Conservation (phyloP, 352 stramenopile genomes). For the Blastocystis sp. region DNA sequence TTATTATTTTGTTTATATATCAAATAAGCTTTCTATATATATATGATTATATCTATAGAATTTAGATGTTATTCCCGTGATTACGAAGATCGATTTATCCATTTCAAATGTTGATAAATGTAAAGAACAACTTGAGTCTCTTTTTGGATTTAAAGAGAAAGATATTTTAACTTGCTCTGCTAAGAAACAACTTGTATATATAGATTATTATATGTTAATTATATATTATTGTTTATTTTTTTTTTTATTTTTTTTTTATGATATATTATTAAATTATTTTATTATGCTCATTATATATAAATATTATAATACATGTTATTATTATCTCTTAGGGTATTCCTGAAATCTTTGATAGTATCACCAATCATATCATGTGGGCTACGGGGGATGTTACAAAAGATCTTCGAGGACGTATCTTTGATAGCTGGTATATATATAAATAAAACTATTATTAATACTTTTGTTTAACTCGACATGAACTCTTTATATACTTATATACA, state of each 20-base stretch:
- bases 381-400: background rate
- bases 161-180: conserved; percentile 29
- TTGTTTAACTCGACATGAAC: no score
- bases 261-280: conserved; percentile 45
- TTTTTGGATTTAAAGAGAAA: conserved; percentile 2
- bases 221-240: no score
- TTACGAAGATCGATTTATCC: conserved; percentile 93
- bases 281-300: no score
- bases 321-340: conserved; percentile 25
- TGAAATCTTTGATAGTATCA: conserved; percentile 35
- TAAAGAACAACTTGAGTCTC: conserved; percentile 39
- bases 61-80: conserved; percentile 74
- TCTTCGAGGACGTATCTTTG: conserved; percentile 31
- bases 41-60: conserved; percentile 43
- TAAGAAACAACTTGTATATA: conserved; percentile 6
- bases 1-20: no score
- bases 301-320: conserved; percentile 47
- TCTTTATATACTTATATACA: no score
- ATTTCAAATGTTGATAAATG: conserved; percentile 64
- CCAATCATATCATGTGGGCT: conserved; percentile 32
- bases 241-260: no score
- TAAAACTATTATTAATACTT: no score
- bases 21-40: background rate
- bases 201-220: conserved; percentile 34
- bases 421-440: no score